Conservation (phyloP, 1,284 basidiomycete species). For the Leccinum huronense region DNA sequence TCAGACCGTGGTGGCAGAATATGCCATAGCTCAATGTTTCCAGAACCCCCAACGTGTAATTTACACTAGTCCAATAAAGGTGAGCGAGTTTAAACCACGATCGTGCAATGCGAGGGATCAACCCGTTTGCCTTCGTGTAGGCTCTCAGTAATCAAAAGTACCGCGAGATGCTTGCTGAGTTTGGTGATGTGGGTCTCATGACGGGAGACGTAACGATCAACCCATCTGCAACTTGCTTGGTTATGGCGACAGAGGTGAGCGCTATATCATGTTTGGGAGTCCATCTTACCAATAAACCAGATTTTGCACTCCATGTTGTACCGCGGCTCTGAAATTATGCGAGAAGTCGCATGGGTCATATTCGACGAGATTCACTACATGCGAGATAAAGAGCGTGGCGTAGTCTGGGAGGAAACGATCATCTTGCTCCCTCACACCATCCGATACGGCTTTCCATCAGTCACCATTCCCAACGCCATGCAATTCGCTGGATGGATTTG, state of each 20-base stretch:
- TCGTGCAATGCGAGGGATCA: constrained; percentile 22
- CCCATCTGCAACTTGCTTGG: constrained; percentile 92
- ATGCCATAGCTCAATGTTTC: constrained; percentile 97
- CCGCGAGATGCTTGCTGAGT: constrained; percentile 95
- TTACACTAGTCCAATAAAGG: constrained; percentile 99
- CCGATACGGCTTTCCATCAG: constrained; percentile 98
- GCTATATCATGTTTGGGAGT: not conserved
- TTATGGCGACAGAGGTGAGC: constrained; percentile 97
- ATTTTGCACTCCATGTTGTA: constrained; percentile 99
- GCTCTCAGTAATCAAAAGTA: constrained; percentile 99
- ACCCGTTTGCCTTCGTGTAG: constrained; percentile 42
- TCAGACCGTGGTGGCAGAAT: constrained; percentile 99
- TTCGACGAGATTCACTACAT: constrained; percentile 99
- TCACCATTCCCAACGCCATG: constrained; percentile 99
- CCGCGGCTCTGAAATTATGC: constrained; percentile 98
- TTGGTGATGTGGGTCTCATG: constrained; percentile 98
- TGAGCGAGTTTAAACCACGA: constrained; percentile 40
- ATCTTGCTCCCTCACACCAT: constrained; percentile 96
- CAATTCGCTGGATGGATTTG: constrained; percentile 99
- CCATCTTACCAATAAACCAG: constrained; percentile 40
- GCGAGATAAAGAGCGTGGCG: constrained; percentile 93
- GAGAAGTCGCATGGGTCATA: constrained; percentile 99
- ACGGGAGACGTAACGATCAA: constrained; percentile 99
- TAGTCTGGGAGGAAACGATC: constrained; percentile 92
- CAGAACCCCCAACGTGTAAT: constrained; percentile 93